Base-by-base conservation (phyloP, 1,284 basidiomycete species). In the Ustilago trichophora region DNA sequence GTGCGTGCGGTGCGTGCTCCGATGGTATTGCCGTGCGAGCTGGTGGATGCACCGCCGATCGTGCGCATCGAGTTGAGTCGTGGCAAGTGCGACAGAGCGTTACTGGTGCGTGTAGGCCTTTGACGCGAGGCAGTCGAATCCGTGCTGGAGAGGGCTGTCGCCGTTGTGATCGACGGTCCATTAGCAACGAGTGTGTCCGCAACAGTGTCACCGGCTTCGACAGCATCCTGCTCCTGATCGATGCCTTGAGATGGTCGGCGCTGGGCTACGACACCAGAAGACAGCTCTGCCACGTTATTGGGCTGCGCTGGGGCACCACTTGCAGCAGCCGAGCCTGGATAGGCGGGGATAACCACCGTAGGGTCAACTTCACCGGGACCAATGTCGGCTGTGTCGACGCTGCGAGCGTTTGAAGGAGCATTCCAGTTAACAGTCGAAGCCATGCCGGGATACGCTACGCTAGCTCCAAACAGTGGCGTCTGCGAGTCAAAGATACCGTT, bases 51-150 rank as follows among this genome's bases (percentile, higher is more conserved):
- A 16, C 47, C 24, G 3, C 44, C 27, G 19, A 64, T 50, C 19
- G 57, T 49, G 13, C 64, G 62, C 70, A 74, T 73, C 33, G 75
- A 76, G 44, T 75, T 64, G 36, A 76, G 67, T 19, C 75, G 60
- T 4, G 75, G 75, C 36, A 76, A 29, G 11, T 76, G 75, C 29
- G 73, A 76, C 21, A 76, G 52, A 11, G 62, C 59, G 27, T 50
- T 32, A 33, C 46, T 66, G 1, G 64, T 53, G n/a, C 58, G 53
- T 4, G 47, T 26, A 33, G 55, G 18, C 29, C 55, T 43, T 32
- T 41, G 52, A 26, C 56, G 54, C n/a, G 58, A 37, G 10, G 44
- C 44, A 9, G 13, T 34, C 16, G 52, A 41, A 12, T 44, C 53
- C 1, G 43, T 45, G 49, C 42, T 67, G 3, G 33, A 26, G 24